Evolutionary conservation across 1,139 yeast species (phyloP), one percentile per base, ranked within the genome.

Genomic region (Zygosaccharomyces sapae): DNA sequence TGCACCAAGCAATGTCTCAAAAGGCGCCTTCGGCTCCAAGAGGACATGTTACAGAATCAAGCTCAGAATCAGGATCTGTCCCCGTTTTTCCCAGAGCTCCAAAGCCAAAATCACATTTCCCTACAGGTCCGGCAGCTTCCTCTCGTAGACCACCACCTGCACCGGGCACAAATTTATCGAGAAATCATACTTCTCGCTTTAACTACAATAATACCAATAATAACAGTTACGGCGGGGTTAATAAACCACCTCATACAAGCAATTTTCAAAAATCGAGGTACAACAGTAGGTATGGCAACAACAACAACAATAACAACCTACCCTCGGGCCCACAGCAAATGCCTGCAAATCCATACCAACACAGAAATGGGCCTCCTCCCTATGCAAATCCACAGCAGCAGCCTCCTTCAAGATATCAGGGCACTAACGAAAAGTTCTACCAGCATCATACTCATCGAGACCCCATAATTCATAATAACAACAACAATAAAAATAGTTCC

Each of bases 11-110:
- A 2, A 54, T 61, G 58, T 61, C 67, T 3, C 65, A 61, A 35
- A 58, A 54, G 45, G 66, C 59, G 1, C 68, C 68, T n/a, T 50
- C 64, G 3, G 67, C 67, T 2, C 68, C 67, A 3, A 51, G 50
- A 18, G 68, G 68, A 2, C 67, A 64, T 51, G 43, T 52, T 1
- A 50, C 54, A 8, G 65, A 61, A 35, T 27, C 31, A 9, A 45
- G 46, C 13, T 16, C 42, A 19, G 38, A 37, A 27, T 10, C 31
- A 10, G 31, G 31, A 4, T 27, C 27, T 7, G 31, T 16, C 24
- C 31, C 40, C 4, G 29, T 19, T n/a, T 19, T 25, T 24, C 40
- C 18, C 16, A 37, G 40, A 37, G 30, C 19, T 19, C 31, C 40
- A 27, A 27, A 27, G n/a, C 31, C 31, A 10, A 27, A 27, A 10